These are phyloP conservation scores for Sphaerosporella brunnea DNA, from an alignment of 495 filamentous ascomycete genomes.

Conservation along the genomic window DNA sequence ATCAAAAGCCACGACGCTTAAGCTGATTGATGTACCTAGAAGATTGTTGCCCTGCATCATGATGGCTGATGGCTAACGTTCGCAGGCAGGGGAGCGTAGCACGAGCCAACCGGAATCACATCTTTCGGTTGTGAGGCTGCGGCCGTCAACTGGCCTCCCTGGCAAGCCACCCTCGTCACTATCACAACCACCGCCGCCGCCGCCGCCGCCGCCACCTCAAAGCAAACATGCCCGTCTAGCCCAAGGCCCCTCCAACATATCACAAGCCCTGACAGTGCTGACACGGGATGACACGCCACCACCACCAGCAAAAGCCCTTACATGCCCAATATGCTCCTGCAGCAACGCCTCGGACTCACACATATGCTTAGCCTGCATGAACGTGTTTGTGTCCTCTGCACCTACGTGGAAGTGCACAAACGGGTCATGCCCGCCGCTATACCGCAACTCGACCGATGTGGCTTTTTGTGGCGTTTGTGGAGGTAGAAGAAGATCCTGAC, in stretches of 20 bases:
- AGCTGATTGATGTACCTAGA: too few relatives aligned
- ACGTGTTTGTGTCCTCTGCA: conserved; percentile 35
- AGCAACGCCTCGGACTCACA: conserved; percentile 33
- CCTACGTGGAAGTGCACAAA: conserved; percentile 44
- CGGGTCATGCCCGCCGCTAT: conserved; percentile 30
- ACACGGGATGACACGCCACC: background rate
- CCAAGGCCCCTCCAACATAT: too few relatives aligned
- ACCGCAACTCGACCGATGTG: conserved; percentile 46
- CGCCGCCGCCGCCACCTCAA: too few relatives aligned
- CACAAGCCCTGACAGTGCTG: too few relatives aligned
- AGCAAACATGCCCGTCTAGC: too few relatives aligned
- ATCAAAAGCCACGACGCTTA: too few relatives aligned
- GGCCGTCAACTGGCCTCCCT: too few relatives aligned
- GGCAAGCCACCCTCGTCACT: background rate
- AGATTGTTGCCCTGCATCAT: too few relatives aligned
- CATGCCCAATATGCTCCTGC: conserved; percentile 47
- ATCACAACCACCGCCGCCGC: background rate
- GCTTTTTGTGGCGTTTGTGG: conserved; percentile 53
- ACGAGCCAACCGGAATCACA: too few relatives aligned
- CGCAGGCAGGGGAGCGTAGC: too few relatives aligned
- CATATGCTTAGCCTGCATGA: conserved; percentile 45
- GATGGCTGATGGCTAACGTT: too few relatives aligned
- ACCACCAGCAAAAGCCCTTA: background rate
- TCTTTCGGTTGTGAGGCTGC: too few relatives aligned
- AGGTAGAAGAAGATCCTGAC: conserved; percentile 15